Evolutionary conservation across 1,284 basidiomycete species (phyloP).

Genomic region (Ganoderma resinaceum): DNA sequence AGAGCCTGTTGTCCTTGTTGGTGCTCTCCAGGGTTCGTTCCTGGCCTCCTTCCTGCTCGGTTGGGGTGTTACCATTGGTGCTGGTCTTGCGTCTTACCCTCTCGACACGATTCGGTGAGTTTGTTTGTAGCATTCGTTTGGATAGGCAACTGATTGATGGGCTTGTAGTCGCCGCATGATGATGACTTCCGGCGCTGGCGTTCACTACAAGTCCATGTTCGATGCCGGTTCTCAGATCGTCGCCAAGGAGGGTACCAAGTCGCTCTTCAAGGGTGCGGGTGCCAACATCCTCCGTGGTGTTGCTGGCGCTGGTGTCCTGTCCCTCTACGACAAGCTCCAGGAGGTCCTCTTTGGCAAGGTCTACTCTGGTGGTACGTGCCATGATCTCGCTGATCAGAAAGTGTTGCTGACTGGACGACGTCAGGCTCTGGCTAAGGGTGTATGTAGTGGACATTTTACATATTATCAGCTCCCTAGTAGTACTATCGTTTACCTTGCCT

Average conservation of each 20-base stretch:
- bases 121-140: not conserved
- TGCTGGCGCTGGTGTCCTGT: constrained; percentile 96
- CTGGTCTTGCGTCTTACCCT: constrained; percentile 95
- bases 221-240: constrained; percentile 86
- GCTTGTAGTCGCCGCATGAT: constrained; percentile 88
- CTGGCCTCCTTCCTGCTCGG: constrained; percentile 90
- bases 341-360: constrained; percentile 94
- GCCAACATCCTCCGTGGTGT: constrained; percentile 99
- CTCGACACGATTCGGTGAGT: constrained; percentile 90
- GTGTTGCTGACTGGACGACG: not conserved
- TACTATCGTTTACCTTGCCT: constrained; percentile 42
- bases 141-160: too few species aligned
- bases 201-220: constrained; percentile 94
- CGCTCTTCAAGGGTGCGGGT: constrained; percentile 95
- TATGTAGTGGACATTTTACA: constrained; percentile 37
- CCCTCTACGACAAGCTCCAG: constrained; percentile 94
- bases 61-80: constrained; percentile 95
- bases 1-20: constrained; percentile 93
- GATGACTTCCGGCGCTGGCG: constrained; percentile 89
- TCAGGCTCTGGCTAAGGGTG: constrained; percentile 58
- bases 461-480: constrained; percentile 39
- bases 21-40: constrained; percentile 90
- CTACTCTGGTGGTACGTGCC: constrained; percentile 76
- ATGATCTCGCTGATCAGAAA: not conserved
- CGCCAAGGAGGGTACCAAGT: constrained; percentile 89